Evolutionary conservation across 345 rosid species (phyloP), one percentile per base, ranked within the genome.

Genomic region (Eucalyptus guilfoylei): DNA sequence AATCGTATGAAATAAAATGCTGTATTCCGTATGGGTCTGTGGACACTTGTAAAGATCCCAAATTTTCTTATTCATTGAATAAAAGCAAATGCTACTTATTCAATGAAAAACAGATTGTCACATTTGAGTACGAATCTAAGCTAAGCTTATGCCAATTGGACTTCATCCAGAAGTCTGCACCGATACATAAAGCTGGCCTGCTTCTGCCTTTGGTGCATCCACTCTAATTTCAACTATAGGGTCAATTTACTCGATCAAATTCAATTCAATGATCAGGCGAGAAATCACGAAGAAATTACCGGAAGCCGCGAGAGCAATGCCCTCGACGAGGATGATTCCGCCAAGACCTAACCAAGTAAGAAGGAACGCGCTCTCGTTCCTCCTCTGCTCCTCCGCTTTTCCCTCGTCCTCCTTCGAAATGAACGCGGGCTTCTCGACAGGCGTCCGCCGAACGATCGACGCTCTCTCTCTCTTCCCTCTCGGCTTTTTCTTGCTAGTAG

Each of bases 311-410:
- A 97, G 96, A 89, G 88, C 62, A 90, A 97, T 89, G 30, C 99
- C 99, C 92, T 97, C 80, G 89, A 94, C 86, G 54, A 95, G 94
- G 89, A 96, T 97, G 89, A 96, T 34, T 28, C 92, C 93, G 34
- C 99, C 99, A 58, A 96, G 95, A 44, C 95, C 99, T 89, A 94
- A 92, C 99, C 99, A 96, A 24, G 98, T 90, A 49, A 97, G 94
- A 87, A 97, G 94, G 93, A 97, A 97, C 86, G 99, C 99, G 47
- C 95, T 95, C 94, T 97, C 99, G 88, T 95, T 96, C 90, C 88
- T 92, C 88, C 90, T 90, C 92, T 90, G 93, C 89, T 95, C 98
- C 88, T 94, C 91, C 40, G 93, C 96, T 88, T 92, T 93, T 19
- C 90, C 94, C 52, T 94, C 96, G 9, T 94, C 95, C 69, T 90